A percentile compares a stretch with the other conserved stretches of the same genome.
These are phyloP conservation scores for Citrus glauca DNA, from an alignment of 345 rosid genomes.

Conservation along the genomic window DNA sequence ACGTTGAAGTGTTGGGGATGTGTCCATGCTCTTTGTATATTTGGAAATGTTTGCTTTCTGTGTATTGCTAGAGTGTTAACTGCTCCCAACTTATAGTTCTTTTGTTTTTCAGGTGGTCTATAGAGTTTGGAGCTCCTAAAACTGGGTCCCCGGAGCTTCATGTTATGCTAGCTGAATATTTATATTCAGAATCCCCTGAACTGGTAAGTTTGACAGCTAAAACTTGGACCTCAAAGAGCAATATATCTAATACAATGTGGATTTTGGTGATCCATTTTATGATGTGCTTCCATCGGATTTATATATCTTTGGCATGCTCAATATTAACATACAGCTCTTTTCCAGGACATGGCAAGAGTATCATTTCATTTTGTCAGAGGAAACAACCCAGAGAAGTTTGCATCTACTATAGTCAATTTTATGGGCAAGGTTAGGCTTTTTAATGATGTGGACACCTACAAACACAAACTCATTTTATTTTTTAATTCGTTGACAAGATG, in stretches of 20 bases:
- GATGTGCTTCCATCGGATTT: neutral
- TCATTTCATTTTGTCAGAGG: slow-evolving; percentile 89
- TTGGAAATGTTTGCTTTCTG: neutral
- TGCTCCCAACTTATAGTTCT: slow-evolving; percentile 4
- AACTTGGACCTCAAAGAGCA: neutral
- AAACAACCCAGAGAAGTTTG: slow-evolving; percentile 63
- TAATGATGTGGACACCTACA: neutral
- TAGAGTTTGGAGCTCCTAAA: slow-evolving; percentile 66
- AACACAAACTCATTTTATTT: neutral
- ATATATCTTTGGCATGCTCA: neutral
- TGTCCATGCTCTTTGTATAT: neutral
- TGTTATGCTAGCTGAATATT: slow-evolving; percentile 79
- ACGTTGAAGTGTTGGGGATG: neutral
- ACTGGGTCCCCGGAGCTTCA: slow-evolving; percentile 76
- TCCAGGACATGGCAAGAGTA: slow-evolving; percentile 87
- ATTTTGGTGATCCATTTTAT: slow-evolving; percentile 5
- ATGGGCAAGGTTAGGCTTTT: slow-evolving; percentile 73
- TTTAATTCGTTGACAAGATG: neutral
- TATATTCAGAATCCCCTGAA: slow-evolving; percentile 88
- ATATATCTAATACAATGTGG: neutral
- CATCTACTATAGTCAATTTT: slow-evolving; percentile 68
- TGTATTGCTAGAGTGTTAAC: neutral
- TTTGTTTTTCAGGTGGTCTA: slow-evolving; percentile 75
- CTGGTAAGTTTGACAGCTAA: slow-evolving; percentile 51
- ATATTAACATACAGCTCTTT: slow-evolving; percentile 6